These are phyloP conservation scores for Pseudofabraea citricarpa DNA, from an alignment of 2,329 filamentous ascomycete species.

Conservation along the genomic window DNA sequence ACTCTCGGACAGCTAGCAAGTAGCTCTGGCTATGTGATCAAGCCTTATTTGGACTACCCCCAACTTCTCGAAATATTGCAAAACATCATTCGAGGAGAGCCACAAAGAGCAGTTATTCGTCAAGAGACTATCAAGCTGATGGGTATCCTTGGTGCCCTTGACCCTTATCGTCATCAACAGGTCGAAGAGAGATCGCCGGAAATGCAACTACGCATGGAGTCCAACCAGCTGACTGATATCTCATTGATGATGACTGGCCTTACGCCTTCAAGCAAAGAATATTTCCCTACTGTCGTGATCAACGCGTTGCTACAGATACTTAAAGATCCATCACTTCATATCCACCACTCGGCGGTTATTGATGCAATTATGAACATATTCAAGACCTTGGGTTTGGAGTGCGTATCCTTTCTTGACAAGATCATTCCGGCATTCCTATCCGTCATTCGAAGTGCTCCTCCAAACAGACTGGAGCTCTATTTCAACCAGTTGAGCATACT, in stretches of 20 bases:
- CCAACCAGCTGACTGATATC: constrained; percentile 77
- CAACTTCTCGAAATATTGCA: constrained; percentile 89
- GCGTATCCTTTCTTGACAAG: constrained; percentile 87
- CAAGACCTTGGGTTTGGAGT: constrained; percentile 91
- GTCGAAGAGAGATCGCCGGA: constrained; percentile 87
- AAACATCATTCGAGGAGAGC: constrained; percentile 88
- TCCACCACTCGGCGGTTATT: constrained; percentile 90
- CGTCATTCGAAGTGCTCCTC: constrained; percentile 78
- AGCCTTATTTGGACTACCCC: constrained; percentile 92
- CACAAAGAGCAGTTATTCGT: constrained; percentile 74
- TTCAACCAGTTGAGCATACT: constrained; percentile 94
- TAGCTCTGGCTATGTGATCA: constrained; percentile 96
- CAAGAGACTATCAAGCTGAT: constrained; percentile 96
- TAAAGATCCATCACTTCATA: constrained; percentile 81
- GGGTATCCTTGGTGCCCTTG: constrained; percentile 89
- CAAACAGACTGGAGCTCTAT: constrained; percentile 82
- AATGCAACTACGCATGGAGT: constrained; percentile 61
- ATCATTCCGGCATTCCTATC: constrained; percentile 91
- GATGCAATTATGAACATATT: constrained; percentile 99
- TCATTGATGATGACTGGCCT: constrained; percentile 97
- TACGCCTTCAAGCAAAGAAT: constrained; percentile 95
- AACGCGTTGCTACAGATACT: constrained; percentile 90
- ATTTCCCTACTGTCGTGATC: constrained; percentile 97
- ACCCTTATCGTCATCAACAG: constrained; percentile 95
- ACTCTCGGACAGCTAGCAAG: constrained; percentile 90